Evolutionary conservation across 495 filamentous ascomycete genomes (phyloP).

Genomic region (Clohesyomyces aquaticus): DNA sequence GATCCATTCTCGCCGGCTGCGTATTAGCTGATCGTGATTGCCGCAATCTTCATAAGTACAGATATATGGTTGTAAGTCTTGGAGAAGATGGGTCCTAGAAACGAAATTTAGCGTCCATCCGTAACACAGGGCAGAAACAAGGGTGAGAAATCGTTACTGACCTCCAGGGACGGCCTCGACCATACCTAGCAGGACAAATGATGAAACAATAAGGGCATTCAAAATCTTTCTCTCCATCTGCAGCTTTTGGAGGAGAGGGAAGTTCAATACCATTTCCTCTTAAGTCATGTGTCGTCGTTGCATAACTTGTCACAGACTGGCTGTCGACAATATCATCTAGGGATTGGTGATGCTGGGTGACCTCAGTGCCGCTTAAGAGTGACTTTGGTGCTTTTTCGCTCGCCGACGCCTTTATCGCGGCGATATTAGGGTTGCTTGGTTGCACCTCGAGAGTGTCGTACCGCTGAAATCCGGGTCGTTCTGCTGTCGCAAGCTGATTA

Average conservation of each 20-base stretch:
- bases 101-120: not conserved
- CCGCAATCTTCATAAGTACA: constrained; percentile 36
- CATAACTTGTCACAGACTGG: constrained; percentile 34
- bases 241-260: constrained; percentile 34
- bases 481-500: not conserved
- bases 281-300: constrained; percentile 34
- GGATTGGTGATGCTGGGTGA: constrained; percentile 36
- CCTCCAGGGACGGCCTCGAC: constrained; percentile 35
- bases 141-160: constrained; percentile 2
- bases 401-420: constrained; percentile 3
- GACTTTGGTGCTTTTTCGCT: constrained; percentile 32
- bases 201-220: constrained; percentile 41
- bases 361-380: constrained; percentile 37
- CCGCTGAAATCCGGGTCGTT: constrained; percentile 11
- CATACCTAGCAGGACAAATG: constrained; percentile 39
- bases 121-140: not conserved
- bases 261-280: constrained; percentile 29
- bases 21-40: constrained; percentile 29
- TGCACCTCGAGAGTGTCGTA: constrained; percentile 23
- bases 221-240: constrained; percentile 37
- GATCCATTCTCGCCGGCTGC: constrained; percentile 37
- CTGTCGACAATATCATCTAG: constrained; percentile 38
- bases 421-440: not conserved
- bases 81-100: constrained; percentile 27
- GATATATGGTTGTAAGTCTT: constrained; percentile 39